Conservation (phyloP, 2,329 filamentous ascomycete species). For the Aureobasidium sp. region DNA sequence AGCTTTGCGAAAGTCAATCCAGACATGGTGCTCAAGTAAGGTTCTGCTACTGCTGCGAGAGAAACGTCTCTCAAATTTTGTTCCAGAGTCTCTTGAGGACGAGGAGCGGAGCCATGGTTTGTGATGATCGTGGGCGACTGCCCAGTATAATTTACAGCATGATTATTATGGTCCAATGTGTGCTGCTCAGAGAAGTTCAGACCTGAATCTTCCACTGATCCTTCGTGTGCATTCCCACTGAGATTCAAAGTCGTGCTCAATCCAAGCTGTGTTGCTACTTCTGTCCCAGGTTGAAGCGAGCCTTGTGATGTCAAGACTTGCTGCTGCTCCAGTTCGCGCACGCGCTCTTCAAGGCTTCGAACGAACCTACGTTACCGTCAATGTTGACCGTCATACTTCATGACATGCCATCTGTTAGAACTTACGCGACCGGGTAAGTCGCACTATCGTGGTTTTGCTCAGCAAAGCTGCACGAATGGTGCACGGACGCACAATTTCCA, state of each 20-base stretch:
- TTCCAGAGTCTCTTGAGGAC: slow-evolving; percentile 3
- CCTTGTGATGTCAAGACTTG: slow-evolving; percentile 8
- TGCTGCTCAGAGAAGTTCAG: neutral
- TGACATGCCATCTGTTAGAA: slow-evolving; percentile 1
- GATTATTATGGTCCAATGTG: neutral
- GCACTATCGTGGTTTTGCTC: slow-evolving; percentile 35
- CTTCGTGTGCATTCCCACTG: neutral
- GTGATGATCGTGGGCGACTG: neutral
- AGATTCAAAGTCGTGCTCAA: neutral
- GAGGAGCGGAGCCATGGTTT: neutral
- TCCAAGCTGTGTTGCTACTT: neutral
- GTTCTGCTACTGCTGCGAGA: slow-evolving; percentile 39
- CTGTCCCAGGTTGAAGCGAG: neutral
- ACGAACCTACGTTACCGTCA: slow-evolving; percentile 26
- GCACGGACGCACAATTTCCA: slow-evolving; percentile 33
- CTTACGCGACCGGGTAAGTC: slow-evolving; percentile 37
- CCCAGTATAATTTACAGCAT: neutral
- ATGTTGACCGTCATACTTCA: neutral
- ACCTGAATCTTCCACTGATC: neutral
- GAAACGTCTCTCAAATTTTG: slow-evolving; percentile 29
- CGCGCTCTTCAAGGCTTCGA: slow-evolving; percentile 28
- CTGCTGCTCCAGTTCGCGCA: slow-evolving; percentile 24
- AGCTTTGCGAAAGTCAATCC: slow-evolving; percentile 40
- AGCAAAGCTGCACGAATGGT: slow-evolving; percentile 33
- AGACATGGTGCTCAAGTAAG: slow-evolving; percentile 40